Evolutionary conservation across 768 basidiomycete genomes (phyloP), one percentile per base, ranked within the genome.

Genomic region (Leccinum longicurvipes): DNA sequence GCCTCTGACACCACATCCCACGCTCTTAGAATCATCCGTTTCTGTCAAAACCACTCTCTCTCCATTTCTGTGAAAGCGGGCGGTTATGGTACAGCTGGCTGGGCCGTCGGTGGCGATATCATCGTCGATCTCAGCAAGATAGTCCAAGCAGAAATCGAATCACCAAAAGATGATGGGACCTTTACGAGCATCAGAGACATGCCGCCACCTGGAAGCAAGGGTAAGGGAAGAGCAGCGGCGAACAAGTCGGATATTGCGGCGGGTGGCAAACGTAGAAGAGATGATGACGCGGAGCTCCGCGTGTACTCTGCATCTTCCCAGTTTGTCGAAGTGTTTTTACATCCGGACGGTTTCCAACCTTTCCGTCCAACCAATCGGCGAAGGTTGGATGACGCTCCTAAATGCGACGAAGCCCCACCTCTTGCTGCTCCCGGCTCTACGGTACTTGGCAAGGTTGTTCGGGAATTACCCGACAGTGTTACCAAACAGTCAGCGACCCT

Each of bases 11-110:
- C 45, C 45, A 8, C 27, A 25, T 6, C 9, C 12, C 39, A 39
- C 31, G 25, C 29, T 55, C 55, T 53, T 5, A 92, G 90, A 63
- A 76, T 83, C 54, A 71, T 96, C 55, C 61, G 79, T 12, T 93
- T 95, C 70, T 94, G 92, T 66, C 72, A 68, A n/a, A 82, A 83
- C 52, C 78, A 93, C 64, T 72, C 73, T 0, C 74, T 95, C 3
- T 84, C 87, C 10, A 82, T 88, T 6, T 93, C 91, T 9, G 80
- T 93, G 63, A 93, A 92, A 68, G 89, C 91, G 1, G 94, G 94
- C 24, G 94, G 94, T 0, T 94, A 89, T 66, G 94, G 93, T 6
- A 94, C 90, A 1, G 91, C 87, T 10, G 93, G 92, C 1, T 93
- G 92, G 89, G 83, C 91, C 47, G 82, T 95, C 52, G 85, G 84